Conservation (phyloP, 2,329 filamentous ascomycete genomes). For the Colletotrichum spaethianum region DNA sequence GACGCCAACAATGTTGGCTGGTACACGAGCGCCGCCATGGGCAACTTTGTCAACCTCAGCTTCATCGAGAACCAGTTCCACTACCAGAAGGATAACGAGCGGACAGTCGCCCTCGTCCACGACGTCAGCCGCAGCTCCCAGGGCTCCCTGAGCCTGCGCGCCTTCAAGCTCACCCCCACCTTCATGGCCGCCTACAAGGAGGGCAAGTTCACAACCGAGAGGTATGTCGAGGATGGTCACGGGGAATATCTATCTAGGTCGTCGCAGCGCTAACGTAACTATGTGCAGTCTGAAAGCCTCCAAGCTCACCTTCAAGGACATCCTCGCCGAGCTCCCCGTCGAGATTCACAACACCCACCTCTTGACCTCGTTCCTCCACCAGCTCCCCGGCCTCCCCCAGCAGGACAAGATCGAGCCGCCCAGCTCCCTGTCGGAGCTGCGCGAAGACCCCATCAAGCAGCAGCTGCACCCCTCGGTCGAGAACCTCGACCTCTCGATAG, state of each 20-base stretch:
- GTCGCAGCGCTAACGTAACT: slow-evolving; percentile 32
- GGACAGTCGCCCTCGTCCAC: slow-evolving; percentile 90
- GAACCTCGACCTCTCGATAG: slow-evolving; percentile 90
- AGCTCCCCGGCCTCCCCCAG: slow-evolving; percentile 80
- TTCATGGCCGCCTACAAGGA: slow-evolving; percentile 97
- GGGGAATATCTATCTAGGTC: background rate
- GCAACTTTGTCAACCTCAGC: slow-evolving; percentile 95
- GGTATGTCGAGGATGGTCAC: slow-evolving; percentile 63
- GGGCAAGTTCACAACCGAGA: slow-evolving; percentile 96
- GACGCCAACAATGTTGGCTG: slow-evolving; percentile 98
- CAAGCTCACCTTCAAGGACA: slow-evolving; percentile 93
- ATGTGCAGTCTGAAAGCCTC: slow-evolving; percentile 87
- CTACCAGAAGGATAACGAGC: slow-evolving; percentile 96
- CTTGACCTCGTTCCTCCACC: slow-evolving; percentile 94
- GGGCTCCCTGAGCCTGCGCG: slow-evolving; percentile 89
- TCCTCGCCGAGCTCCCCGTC: slow-evolving; percentile 91
- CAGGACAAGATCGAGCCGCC: slow-evolving; percentile 81
- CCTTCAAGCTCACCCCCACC: slow-evolving; percentile 87
- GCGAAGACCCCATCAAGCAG: slow-evolving; percentile 71
- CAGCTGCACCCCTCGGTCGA: slow-evolving; percentile 92
- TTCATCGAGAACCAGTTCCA: slow-evolving; percentile 98
- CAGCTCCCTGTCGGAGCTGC: slow-evolving; percentile 83
- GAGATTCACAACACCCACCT: slow-evolving; percentile 97
- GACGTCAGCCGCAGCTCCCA: slow-evolving; percentile 96
- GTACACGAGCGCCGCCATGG: slow-evolving; percentile 99